Base-by-base conservation (phyloP, 2,329 filamentous ascomycete species). In the Diaporthe destruens region DNA sequence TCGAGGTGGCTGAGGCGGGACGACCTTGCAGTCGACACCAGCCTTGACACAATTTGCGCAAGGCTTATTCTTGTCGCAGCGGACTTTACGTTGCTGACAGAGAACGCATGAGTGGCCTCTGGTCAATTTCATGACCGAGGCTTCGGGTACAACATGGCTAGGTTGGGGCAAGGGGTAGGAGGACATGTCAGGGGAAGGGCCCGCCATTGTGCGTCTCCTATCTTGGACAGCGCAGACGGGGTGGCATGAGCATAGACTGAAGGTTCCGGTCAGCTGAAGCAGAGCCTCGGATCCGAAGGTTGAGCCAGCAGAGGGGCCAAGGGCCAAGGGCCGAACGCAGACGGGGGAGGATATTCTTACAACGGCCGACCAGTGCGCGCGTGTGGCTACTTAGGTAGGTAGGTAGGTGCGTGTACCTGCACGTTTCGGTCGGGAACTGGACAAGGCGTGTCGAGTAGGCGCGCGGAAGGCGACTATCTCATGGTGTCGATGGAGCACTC, bases 31-130 rank as follows among this genome's bases (percentile, higher is more conserved):
- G 76, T 93, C 88, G 42, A 87, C 87, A 29, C 85, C 82, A 68
- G 88, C 87, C 80, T 88, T 91, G 79, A 90, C 84, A 78, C 92
- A 94, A 81, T 92, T 92, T 77, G 87, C 85, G 78, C 93, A 94
- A 20, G 92, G 92, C 80, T 91, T 91, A 76, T 87, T 89, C 81
- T 92, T 92, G 80, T 94, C 90, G 81, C 93, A 94, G 73, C 91
- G 91, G 54, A 94, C 88, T 80, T 94, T 94, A 74, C 92, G 89
- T 79, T 93, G 92, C 79, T 95, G 92, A 78, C 93, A 96, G 25
- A 91, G 85, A 18, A 94, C 86, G 77, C 93, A 96, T 74, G 88
- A 89, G 74, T 89, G 88, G 72, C 88, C 88, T 65, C 88, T 85
- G 51, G 88, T 90, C 76, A 90, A 81, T 80, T 90, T 90, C 47